Base-by-base conservation (phyloP, 257 asterid species). In the Fraxinus cuspidata region DNA sequence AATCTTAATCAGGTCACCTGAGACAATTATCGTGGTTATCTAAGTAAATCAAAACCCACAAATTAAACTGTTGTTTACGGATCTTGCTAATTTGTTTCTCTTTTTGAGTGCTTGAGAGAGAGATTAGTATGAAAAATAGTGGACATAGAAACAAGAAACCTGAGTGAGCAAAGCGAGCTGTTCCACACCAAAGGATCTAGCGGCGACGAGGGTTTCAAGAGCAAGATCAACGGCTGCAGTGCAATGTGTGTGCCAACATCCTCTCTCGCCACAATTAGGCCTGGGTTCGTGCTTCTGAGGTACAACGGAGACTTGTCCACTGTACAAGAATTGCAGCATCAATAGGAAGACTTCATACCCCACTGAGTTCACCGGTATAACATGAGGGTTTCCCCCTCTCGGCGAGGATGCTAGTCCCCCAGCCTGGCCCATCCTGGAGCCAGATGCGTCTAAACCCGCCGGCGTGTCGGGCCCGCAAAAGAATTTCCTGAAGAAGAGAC, bases 201-300 rank as follows among this genome's bases (percentile, higher is more conserved):
- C 98, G 91, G 98, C 97, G 1, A 91, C 80, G 66, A 94, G 96
- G 0, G 96, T 92, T 15, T 94, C 97, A 34, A 94, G 97, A 11
- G 98, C 98, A 32, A 94, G 97, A 90, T 94, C 97, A 74, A 94
- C 96, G 90, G 98, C 98, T 69, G 98, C 92, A 85, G 98, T 76
- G 90, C 98, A 94, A 90, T 94, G 97, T 47, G 98, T 90, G 71
- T 94, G 98, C 97, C 98, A 94, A 82, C 98, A 94, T 0, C 86
- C 92, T 38, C 98, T 75, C 79, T 94, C 98, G 0, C 92, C 93
- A 73, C 98, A 94, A 84, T 94, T 92, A 27, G 97, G 92, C 77
- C 98, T 73, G 0, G 97, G 97, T 72, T 94, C 98, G 35, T 94
- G 98, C 27, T 94, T 94, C 80, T 92, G 98, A 2, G 98, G 98